Evolutionary conservation across 2,329 filamentous ascomycete genomes (phyloP).

Genomic region (Tolypocladium nubicola): DNA sequence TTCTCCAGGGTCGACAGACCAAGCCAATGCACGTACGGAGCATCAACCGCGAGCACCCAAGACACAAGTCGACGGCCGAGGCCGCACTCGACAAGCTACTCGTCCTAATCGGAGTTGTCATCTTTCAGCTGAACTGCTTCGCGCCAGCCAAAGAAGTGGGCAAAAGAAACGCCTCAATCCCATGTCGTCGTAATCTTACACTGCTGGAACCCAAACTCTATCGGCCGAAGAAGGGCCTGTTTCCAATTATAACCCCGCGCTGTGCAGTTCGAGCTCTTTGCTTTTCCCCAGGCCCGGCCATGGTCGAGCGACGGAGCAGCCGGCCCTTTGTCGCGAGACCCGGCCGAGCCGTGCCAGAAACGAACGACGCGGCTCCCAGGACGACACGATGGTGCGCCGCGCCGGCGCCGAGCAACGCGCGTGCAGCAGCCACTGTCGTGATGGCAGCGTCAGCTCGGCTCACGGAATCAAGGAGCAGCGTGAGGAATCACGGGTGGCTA

Average conservation of each 20-base stretch:
- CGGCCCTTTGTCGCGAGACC: neutral
- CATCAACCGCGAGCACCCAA: neutral
- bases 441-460: neutral
- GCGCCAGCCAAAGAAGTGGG: neutral
- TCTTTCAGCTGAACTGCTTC: too few species aligned
- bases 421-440: neutral
- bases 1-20: too few species aligned
- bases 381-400: neutral
- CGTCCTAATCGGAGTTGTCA: neutral
- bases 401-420: neutral
- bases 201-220: neutral
- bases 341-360: neutral
- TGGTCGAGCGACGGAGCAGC: too few species aligned
- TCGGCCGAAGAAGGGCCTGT: neutral
- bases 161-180: neutral
- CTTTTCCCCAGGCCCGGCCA: neutral
- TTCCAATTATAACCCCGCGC: neutral
- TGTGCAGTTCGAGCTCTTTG: neutral
- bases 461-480: neutral
- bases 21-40: too few species aligned
- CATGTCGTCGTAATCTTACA: too few species aligned
- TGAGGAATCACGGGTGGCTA: neutral
- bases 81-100: neutral
- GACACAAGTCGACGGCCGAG: neutral
- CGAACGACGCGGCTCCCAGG: neutral